phyloP scores from a whole-genome alignment of 1,139 yeast genomes.

The Yamadazyma siamensis region DNA sequence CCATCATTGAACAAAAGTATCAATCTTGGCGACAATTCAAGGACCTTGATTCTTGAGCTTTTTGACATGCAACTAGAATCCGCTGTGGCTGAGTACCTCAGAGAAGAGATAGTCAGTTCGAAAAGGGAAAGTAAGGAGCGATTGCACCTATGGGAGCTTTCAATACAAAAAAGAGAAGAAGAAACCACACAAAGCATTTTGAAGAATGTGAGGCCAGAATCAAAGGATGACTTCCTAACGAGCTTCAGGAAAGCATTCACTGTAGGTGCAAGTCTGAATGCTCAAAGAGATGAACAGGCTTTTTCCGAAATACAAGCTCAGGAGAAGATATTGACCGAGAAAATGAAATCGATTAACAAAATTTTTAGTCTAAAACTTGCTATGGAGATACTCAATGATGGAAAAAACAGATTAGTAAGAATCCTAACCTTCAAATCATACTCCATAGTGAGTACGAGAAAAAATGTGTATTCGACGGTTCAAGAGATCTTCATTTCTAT shows the following conservation, averaged over 20 bases:
- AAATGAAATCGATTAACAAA: conserved; percentile 38
- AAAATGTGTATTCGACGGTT: conserved; percentile 31
- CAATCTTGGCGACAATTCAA: conserved; percentile 35
- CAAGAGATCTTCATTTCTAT: conserved; percentile 67
- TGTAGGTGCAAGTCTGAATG: conserved; percentile 21
- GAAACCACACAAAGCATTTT: conserved; percentile 39
- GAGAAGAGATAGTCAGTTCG: conserved; percentile 39
- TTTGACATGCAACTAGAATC: conserved; percentile 50
- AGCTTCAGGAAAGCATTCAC: conserved; percentile 63
- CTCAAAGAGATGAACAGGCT: conserved; percentile 16
- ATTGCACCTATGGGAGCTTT: conserved; percentile 33
- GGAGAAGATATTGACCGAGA: conserved; percentile 42
- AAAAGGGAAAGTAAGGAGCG: conserved; percentile 23
- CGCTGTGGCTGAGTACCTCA: conserved; percentile 46
- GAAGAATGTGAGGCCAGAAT: conserved; percentile 38
- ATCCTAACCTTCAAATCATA: conserved; percentile 31
- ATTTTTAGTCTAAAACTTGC: conserved; percentile 41
- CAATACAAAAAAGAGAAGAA: conserved; percentile 34
- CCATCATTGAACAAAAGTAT: conserved; percentile 22
- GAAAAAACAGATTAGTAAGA: conserved; percentile 33
- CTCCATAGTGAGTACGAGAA: conserved; percentile 29
- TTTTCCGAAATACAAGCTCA: conserved; percentile 42
- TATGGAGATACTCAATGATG: conserved; percentile 35
- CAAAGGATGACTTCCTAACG: conserved; percentile 46
- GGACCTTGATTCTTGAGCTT: conserved; percentile 30